A percentile compares a stretch with the other conserved stretches of the same genome.
Conservation (phyloP, 1,284 basidiomycete genomes). For the Wolfiporia cocos region DNA sequence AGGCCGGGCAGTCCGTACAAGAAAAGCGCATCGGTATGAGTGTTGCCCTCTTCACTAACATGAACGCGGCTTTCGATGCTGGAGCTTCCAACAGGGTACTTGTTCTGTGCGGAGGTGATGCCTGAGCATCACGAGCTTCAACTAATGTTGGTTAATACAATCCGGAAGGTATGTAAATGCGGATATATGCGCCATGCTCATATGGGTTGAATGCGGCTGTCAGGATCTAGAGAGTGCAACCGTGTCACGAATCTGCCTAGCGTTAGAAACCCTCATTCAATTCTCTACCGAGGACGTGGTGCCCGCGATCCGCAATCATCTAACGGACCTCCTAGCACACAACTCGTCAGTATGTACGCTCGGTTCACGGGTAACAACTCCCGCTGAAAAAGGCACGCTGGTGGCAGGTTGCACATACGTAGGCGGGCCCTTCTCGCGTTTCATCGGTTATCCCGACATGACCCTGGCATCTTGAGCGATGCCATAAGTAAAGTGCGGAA, state of each 20-base stretch:
- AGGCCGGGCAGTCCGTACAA: constrained; percentile 50
- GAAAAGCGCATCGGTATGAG: constrained; percentile 64
- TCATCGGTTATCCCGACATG: constrained; percentile 43
- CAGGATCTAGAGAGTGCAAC: constrained; percentile 62
- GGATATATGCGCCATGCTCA: constrained; percentile 1
- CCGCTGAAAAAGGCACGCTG: too few species aligned
- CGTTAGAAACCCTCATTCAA: constrained; percentile 58
- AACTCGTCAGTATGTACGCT: constrained; percentile 59
- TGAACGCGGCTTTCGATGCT: neutral
- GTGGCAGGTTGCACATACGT: constrained; percentile 52
- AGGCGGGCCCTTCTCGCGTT: constrained; percentile 56
- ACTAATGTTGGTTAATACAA: constrained; percentile 78
- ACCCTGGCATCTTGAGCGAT: constrained; percentile 40
- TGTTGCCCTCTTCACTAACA: neutral
- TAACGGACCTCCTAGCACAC: constrained; percentile 60
- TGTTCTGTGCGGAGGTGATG: constrained; percentile 71
- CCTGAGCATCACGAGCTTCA: constrained; percentile 57
- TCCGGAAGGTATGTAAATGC: constrained; percentile 53
- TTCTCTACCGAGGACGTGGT: constrained; percentile 57
- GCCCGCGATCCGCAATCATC: constrained; percentile 63
- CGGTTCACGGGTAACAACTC: too few species aligned
- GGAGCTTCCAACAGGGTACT: constrained; percentile 48
- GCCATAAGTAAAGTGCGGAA: constrained; percentile 37
- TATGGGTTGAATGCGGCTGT: neutral
- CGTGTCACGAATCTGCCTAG: constrained; percentile 56